phyloP scores from a whole-genome alignment of 2,329 filamentous ascomycete genomes.

The Stagonosporopsis cucurbitacearum region DNA sequence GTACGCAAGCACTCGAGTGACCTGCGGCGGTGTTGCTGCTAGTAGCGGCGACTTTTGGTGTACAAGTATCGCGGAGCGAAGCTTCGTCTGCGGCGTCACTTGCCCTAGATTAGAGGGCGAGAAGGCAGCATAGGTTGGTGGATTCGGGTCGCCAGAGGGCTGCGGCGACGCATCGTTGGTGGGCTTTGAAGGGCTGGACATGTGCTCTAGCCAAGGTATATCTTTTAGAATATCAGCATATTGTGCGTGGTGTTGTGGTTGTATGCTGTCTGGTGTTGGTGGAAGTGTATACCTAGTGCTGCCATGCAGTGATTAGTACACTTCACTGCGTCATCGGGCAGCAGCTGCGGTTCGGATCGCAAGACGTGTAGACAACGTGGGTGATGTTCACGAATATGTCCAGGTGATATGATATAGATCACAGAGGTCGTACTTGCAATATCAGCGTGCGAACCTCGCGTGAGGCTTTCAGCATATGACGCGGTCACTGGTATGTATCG shows the following conservation, averaged over 20 bases:
- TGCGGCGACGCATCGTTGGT: slow-evolving; percentile 47
- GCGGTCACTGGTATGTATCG: slow-evolving; percentile 20
- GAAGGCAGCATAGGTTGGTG: slow-evolving; percentile 86
- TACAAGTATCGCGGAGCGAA: slow-evolving; percentile 89
- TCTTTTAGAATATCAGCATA: slow-evolving; percentile 45
- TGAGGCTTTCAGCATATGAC: slow-evolving; percentile 22
- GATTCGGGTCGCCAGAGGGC: slow-evolving; percentile 53
- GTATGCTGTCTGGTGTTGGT: slow-evolving; percentile 15
- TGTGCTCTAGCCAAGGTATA: slow-evolving; percentile 51
- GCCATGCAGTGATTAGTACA: slow-evolving; percentile 46
- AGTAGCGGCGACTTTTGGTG: slow-evolving; percentile 95
- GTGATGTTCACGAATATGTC: neutral
- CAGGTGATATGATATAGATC: neutral
- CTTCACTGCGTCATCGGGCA: slow-evolving; percentile 47
- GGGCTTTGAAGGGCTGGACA: slow-evolving; percentile 49
- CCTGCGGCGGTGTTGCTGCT: slow-evolving; percentile 89
- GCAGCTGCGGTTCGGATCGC: slow-evolving; percentile 34
- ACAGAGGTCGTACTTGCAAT: neutral
- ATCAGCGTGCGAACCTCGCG: slow-evolving; percentile 9
- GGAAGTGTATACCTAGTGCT: slow-evolving; percentile 48
- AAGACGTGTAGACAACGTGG: slow-evolving; percentile 18
- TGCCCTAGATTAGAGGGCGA: slow-evolving; percentile 80
- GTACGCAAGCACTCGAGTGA: slow-evolving; percentile 92
- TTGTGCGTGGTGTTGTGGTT: slow-evolving; percentile 21
- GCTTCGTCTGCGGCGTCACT: slow-evolving; percentile 71